phyloP scores from a whole-genome alignment of 2,329 filamentous ascomycete genomes.

The Hymenoscyphus scutula region DNA sequence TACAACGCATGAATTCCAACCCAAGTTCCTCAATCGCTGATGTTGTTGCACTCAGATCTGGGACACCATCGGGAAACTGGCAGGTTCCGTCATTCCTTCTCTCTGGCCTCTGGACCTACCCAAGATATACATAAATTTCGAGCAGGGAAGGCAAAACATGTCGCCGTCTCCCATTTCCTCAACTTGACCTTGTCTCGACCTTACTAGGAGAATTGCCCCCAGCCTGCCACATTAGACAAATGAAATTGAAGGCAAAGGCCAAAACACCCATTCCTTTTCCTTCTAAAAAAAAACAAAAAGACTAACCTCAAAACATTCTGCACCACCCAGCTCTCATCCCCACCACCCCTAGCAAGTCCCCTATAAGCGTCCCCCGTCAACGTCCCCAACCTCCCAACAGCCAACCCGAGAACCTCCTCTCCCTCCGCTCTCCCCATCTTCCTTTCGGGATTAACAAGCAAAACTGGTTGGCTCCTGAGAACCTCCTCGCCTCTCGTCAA shows the following conservation, averaged over 20 bases:
- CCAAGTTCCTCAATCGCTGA: background rate
- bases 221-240: no score
- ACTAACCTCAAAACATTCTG: conserved; percentile 18
- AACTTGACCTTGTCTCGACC: no score
- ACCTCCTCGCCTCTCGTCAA: conserved; percentile 11
- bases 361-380: conserved; percentile 10
- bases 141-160: no score
- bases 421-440: background rate
- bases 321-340: conserved; percentile 1
- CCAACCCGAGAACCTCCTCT: conserved; percentile 9
- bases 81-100: no score
- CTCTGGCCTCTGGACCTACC: no score
- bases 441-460: conserved; percentile 6
- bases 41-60: no score
- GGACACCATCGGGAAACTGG: no score
- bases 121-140: no score
- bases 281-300: no score
- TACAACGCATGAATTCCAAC: no score
- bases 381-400: conserved; percentile 9
- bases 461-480: conserved; percentile 1
- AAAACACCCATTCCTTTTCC: background rate
- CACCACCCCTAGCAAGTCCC: conserved; percentile 10
- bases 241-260: background rate
- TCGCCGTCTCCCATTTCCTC: no score
- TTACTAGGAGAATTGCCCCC: no score